A percentile compares a stretch with the other conserved stretches of the same genome.
phyloP scores from a whole-genome alignment of 1,284 basidiomycete genomes.

The Microbotryum silenes-acaulis region DNA sequence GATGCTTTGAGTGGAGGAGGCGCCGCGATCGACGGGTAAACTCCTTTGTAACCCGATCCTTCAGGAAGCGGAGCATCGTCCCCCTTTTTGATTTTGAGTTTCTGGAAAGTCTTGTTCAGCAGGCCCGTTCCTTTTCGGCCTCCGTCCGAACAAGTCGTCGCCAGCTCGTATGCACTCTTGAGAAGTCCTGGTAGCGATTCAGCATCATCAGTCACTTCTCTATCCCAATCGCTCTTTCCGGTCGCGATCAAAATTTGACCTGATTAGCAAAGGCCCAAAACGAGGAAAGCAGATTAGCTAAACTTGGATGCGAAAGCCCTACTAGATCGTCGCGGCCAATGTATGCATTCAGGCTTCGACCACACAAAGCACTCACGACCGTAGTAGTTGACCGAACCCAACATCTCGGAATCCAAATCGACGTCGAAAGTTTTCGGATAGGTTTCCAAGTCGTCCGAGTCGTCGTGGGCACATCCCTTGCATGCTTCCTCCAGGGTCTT shows the following conservation, averaged over 20 bases:
- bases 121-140: background rate
- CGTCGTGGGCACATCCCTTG: conserved; percentile 12
- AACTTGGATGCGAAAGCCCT: background rate
- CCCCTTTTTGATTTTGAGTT: conserved; percentile 27
- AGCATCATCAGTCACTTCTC: conserved; percentile 22
- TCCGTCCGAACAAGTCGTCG: background rate
- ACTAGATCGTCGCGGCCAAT: conserved; percentile 3
- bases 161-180: conserved; percentile 2
- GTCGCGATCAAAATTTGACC: conserved; percentile 73
- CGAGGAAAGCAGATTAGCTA: background rate
- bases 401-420: conserved; percentile 43
- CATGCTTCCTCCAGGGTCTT: conserved; percentile 19
- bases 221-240: conserved; percentile 51
- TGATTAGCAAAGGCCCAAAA: background rate
- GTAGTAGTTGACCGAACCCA: conserved; percentile 74
- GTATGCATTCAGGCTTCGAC: conserved; percentile 12
- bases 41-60: conserved; percentile 1
- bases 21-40: conserved; percentile 2
- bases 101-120: conserved; percentile 21
- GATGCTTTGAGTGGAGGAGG: too few relatives aligned
- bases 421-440: conserved; percentile 27
- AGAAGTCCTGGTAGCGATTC: conserved; percentile 10
- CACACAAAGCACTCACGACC: conserved; percentile 49
- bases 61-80: conserved; percentile 7
- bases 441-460: conserved; percentile 10